These are phyloP conservation scores for Carpinus viminea DNA, from an alignment of 306 rosid genomes.

Conservation along the genomic window DNA sequence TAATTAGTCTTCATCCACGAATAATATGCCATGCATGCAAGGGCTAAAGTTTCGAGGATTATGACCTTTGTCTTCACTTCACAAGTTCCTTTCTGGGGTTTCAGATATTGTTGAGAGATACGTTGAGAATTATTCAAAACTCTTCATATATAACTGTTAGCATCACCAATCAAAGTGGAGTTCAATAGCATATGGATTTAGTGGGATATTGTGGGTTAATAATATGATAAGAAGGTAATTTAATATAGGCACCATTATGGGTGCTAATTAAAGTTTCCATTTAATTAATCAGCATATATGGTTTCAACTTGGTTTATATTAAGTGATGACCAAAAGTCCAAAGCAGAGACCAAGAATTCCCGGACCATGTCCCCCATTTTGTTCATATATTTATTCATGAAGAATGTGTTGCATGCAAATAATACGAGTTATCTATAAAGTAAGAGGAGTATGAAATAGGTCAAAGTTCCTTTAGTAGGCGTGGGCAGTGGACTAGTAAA, in stretches of 20 bases:
- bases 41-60: too few species aligned
- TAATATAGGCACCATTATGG: neutral
- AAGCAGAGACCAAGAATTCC: conserved; percentile 19
- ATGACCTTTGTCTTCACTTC: too few species aligned
- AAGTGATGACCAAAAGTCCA: neutral
- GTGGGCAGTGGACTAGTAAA: conserved; percentile 22
- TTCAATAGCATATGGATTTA: neutral
- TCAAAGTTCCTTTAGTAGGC: conserved; percentile 24
- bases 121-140: too few species aligned
- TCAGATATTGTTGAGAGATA: neutral
- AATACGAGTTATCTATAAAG: neutral
- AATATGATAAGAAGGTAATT: neutral
- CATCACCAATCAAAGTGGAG: neutral
- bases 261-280: neutral
- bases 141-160: neutral
- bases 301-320: neutral
- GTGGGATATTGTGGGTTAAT: neutral
- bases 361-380: conserved; percentile 23
- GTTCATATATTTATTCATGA: neutral
- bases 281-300: neutral
- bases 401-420: conserved; percentile 15
- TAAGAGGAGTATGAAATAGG: neutral
- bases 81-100: too few species aligned
- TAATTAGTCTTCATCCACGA: too few species aligned
- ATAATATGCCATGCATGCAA: too few species aligned